These are phyloP conservation scores for Colletotrichum cereale DNA, from an alignment of 2,329 filamentous ascomycete genomes.

Conservation along the genomic window DNA sequence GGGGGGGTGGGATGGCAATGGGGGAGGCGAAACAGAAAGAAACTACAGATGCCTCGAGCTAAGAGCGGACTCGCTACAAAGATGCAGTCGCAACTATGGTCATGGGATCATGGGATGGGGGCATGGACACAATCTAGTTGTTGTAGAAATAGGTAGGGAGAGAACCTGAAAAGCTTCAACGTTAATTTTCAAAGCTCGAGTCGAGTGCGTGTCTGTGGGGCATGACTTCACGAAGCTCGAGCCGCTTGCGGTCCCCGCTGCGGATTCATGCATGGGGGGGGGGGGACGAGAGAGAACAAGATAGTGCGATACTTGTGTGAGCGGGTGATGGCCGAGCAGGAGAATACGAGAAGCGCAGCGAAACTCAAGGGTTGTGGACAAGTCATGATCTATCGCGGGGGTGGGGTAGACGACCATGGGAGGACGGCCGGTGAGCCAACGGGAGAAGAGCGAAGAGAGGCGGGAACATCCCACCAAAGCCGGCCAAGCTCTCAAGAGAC, in stretches of 20 bases:
- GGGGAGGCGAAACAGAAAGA: background rate
- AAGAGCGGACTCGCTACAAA: background rate
- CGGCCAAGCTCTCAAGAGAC: no score
- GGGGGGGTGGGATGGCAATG: background rate
- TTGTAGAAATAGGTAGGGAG: conserved; percentile 10
- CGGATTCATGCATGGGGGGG: conserved; percentile 21
- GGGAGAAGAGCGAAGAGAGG: conserved; percentile 9
- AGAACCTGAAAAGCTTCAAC: conserved; percentile 29
- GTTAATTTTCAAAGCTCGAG: conserved; percentile 17
- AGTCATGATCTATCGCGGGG: conserved; percentile 34
- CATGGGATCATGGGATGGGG: conserved; percentile 20
- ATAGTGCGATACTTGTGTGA: conserved; percentile 17
- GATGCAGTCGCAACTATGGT: background rate
- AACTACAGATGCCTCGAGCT: conserved; percentile 16
- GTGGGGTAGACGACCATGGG: background rate
- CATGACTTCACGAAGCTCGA: conserved; percentile 37
- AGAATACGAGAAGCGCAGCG: background rate
- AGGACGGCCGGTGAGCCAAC: background rate
- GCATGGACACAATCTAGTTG: background rate
- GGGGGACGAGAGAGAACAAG: background rate
- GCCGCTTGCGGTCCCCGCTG: conserved; percentile 33
- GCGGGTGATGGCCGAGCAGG: background rate
- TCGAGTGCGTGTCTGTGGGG: conserved; percentile 8
- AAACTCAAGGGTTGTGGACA: background rate
- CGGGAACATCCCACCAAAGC: background rate